These are phyloP conservation scores for Macadamia integrifolia DNA, from an alignment of 164 flowering plant species.

Conservation along the genomic window DNA sequence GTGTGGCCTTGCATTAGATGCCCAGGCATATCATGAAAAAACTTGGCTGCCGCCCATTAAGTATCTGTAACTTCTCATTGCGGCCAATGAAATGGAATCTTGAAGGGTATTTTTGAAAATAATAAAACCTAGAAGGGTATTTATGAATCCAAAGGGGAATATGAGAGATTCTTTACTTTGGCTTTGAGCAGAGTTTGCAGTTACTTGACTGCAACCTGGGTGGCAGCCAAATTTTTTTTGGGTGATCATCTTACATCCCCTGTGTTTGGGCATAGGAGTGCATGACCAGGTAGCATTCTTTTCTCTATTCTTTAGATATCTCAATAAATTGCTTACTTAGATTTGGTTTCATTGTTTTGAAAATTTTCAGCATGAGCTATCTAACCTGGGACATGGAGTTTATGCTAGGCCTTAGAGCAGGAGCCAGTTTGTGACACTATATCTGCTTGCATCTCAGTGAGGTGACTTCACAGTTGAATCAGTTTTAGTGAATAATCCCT, in stretches of 20 bases:
- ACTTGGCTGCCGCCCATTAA: no score
- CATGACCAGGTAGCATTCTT: no score
- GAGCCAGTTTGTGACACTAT: slow-evolving; percentile 42
- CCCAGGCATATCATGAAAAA: not conserved
- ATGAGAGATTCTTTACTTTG: no score
- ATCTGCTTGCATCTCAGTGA: not conserved
- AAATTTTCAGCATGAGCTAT: slow-evolving; percentile 57
- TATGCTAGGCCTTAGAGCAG: slow-evolving; percentile 64
- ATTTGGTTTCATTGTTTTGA: not conserved
- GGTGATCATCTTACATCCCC: no score
- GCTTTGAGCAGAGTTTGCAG: no score
- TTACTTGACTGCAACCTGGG: no score
- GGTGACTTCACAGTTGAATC: not conserved
- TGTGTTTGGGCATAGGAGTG: no score
- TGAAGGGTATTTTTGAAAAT: no score
- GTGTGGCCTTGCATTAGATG: no score
- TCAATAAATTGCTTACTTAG: not conserved
- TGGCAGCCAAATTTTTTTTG: no score
- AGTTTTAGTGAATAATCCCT: not conserved
- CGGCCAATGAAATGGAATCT: no score
- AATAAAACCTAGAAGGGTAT: slow-evolving; percentile 15
- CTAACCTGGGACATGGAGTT: slow-evolving; percentile 64
- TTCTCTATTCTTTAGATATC: not conserved
- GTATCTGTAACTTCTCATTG: no score
- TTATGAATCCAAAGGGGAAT: slow-evolving; percentile 12